These are phyloP conservation scores for Malus hybrid DNA, from an alignment of 331 rosid genomes.

Conservation along the genomic window DNA sequence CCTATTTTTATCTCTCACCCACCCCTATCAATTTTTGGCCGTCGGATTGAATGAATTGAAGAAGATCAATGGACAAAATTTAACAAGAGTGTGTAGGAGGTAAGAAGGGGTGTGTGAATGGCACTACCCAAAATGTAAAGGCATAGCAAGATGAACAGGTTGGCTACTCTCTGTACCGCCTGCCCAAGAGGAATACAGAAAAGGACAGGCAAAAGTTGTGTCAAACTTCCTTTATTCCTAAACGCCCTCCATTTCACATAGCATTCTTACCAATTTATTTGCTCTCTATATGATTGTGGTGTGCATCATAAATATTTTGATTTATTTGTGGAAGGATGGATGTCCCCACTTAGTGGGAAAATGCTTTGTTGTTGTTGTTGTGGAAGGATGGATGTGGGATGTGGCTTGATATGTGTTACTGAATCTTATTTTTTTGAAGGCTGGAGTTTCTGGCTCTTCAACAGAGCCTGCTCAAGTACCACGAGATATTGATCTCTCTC, in stretches of 20 bases:
- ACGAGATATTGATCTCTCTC: slow-evolving; percentile 79
- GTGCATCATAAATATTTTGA: not conserved
- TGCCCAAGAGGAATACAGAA: not conserved
- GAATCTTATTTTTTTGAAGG: slow-evolving; percentile 36
- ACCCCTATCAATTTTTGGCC: too few species aligned
- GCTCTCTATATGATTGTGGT: not conserved
- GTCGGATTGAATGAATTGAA: too few species aligned
- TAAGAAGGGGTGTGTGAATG: too few species aligned
- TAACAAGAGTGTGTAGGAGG: too few species aligned
- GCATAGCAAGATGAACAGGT: not conserved
- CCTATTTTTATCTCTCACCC: too few species aligned
- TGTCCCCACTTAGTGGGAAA: too few species aligned
- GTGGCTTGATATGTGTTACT: slow-evolving; percentile 14
- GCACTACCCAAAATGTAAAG: too few species aligned
- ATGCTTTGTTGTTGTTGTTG: too few species aligned
- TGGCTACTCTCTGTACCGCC: not conserved
- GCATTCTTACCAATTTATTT: not conserved
- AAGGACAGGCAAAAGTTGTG: not conserved
- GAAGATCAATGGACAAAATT: too few species aligned
- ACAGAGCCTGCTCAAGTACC: slow-evolving; percentile 59
- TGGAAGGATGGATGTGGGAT: not conserved
- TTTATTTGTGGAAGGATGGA: not conserved
- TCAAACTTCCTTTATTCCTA: not conserved
- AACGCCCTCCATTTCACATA: not conserved
- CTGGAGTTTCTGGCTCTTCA: slow-evolving; percentile 58